A percentile compares a stretch with the other conserved stretches of the same genome.
Evolutionary conservation across 352 stramenopile species (phyloP).

Genomic region (Albugo candida): DNA sequence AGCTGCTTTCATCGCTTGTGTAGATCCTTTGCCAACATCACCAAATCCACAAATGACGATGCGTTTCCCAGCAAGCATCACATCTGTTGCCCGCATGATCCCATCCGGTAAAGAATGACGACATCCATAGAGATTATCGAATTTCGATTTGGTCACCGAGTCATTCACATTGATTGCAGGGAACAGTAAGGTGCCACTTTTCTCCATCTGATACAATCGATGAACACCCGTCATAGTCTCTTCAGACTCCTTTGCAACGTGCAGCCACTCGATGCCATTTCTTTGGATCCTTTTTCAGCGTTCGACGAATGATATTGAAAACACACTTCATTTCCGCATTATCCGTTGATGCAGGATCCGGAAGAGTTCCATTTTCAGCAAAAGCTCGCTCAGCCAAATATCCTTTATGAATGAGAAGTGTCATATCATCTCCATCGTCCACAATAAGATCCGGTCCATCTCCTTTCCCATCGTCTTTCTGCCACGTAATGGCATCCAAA

Average conservation of each 20-base stretch:
- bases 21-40: constrained; percentile 97
- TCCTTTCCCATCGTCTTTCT: constrained; percentile 90
- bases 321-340: constrained; percentile 99
- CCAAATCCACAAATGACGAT: constrained; percentile 95
- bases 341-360: constrained; percentile 86
- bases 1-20: constrained; percentile 92
- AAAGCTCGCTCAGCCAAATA: constrained; percentile 94
- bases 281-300: constrained; percentile 86
- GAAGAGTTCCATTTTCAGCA: constrained; percentile 84
- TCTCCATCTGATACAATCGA: constrained; percentile 97
- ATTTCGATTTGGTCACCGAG: constrained; percentile 99
- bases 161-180: constrained; percentile 99
- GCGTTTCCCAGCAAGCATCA: constrained; percentile 98
- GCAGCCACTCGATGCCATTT: constrained; percentile 94
- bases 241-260: constrained; percentile 94
- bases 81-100: constrained; percentile 97
- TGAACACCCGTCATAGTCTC: constrained; percentile 98
- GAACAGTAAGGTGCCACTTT: constrained; percentile 90
- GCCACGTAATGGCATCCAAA: constrained; percentile 94
- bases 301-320: constrained; percentile 89
- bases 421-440: constrained; percentile 98
- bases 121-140: constrained; percentile 99
- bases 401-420: constrained; percentile 96
- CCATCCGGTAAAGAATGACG: constrained; percentile 96
- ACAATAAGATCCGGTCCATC: constrained; percentile 96